Conservation (phyloP, 164 flowering plant genomes). For the Hamamelis virginiana region DNA sequence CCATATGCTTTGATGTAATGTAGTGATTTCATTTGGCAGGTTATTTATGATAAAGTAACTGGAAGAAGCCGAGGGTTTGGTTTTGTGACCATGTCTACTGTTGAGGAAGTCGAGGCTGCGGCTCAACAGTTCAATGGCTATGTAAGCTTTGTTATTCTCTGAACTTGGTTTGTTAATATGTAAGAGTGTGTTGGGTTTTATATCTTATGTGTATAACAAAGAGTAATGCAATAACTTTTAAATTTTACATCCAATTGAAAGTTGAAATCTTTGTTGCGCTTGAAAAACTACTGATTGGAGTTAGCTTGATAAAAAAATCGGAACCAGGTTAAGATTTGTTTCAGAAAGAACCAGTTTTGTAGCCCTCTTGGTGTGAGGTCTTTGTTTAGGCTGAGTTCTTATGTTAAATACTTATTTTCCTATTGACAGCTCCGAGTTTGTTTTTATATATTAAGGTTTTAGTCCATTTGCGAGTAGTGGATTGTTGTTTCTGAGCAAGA, state of each 20-base stretch:
- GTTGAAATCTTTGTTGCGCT: neutral
- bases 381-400: neutral
- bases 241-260: neutral
- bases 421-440: neutral
- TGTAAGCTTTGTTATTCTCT: conserved; percentile 43
- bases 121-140: conserved; percentile 85
- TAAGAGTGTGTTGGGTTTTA: neutral
- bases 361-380: neutral
- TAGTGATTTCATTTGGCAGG: conserved; percentile 45
- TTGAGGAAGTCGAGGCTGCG: conserved; percentile 79
- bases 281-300: neutral
- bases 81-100: conserved; percentile 88
- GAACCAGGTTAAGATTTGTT: neutral
- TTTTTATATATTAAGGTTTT: neutral
- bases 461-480: neutral
- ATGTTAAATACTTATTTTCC: neutral
- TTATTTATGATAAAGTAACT: conserved; percentile 80
- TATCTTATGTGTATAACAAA: too few relatives aligned
- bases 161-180: neutral
- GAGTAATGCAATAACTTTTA: too few relatives aligned
- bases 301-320: neutral
- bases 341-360: neutral
- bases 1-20: neutral
- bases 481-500: conserved; percentile 3
- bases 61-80: conserved; percentile 98